phyloP scores from a whole-genome alignment of 108 stramenopile species.

The Thalassiosira profunda region DNA sequence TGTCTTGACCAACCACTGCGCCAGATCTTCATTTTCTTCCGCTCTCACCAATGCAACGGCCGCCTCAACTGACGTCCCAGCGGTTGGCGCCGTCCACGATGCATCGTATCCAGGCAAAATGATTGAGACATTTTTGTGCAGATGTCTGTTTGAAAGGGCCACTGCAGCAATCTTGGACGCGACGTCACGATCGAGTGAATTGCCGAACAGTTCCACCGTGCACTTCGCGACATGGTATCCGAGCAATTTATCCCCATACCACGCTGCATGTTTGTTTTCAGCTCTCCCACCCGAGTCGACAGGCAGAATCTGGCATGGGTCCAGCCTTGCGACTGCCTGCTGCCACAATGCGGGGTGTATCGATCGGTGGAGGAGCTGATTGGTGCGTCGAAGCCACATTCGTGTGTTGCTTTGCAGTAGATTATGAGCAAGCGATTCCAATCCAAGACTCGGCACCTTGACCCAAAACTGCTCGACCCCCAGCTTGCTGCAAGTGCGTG shows the following conservation, averaged over 20 bases:
- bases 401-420: too few species aligned
- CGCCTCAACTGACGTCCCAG: constrained; percentile 8
- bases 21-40: neutral
- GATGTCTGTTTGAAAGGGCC: constrained; percentile 1
- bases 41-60: neutral
- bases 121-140: neutral
- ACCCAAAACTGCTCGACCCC: neutral
- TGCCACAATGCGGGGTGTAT: neutral
- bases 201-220: neutral
- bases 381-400: too few species aligned
- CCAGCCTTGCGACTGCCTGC: neutral
- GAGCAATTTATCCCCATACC: constrained; percentile 15
- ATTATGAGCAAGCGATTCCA: too few species aligned
- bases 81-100: neutral
- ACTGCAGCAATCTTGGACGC: constrained; percentile 3
- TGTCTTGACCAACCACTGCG: neutral
- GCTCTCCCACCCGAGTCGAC: neutral
- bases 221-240: neutral
- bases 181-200: constrained; percentile 10
- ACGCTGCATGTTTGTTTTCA: constrained; percentile 8
- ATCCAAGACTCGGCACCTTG: neutral
- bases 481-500: neutral
- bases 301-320: constrained; percentile 4
- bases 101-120: neutral
- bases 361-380: neutral